Conservation (phyloP, 805 yeast species). For the Kazachstania bromeliacearum region DNA sequence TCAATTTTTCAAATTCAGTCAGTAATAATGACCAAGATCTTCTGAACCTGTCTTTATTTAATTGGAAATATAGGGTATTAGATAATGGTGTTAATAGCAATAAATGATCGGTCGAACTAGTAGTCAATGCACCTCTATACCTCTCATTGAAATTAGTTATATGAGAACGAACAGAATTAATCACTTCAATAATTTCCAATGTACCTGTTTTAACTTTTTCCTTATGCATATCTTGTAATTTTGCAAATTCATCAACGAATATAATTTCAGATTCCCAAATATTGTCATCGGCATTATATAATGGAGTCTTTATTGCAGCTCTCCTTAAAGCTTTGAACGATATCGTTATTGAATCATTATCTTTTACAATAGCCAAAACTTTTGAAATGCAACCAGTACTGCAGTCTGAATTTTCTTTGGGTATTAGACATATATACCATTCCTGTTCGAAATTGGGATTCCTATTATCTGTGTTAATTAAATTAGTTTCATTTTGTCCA, state of each 20-base stretch:
- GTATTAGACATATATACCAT: constrained; percentile 18
- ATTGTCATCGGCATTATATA: constrained; percentile 10
- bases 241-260: constrained; percentile 2
- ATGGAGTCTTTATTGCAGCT: constrained; percentile 11
- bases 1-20: constrained; percentile 20
- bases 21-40: constrained; percentile 30
- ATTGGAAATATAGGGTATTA: constrained; percentile 45
- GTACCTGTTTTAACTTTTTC: constrained; percentile 1
- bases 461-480: too few species aligned
- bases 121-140: constrained; percentile 24
- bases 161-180: not conserved
- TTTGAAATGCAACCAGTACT: constrained; percentile 13
- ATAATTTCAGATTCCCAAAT: constrained; percentile 11
- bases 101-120: constrained; percentile 23
- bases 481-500: too few species aligned
- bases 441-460: not conserved
- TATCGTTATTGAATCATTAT: constrained; percentile 8
- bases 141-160: constrained; percentile 28
- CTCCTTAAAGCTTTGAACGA: constrained; percentile 15
- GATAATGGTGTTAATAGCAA: constrained; percentile 52
- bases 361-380: constrained; percentile 10
- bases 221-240: not conserved
- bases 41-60: constrained; percentile 39
- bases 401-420: constrained; percentile 9
- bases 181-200: constrained; percentile 1